These are phyloP conservation scores for Candida insectalens DNA, from an alignment of 805 yeast genomes.

Conservation along the genomic window DNA sequence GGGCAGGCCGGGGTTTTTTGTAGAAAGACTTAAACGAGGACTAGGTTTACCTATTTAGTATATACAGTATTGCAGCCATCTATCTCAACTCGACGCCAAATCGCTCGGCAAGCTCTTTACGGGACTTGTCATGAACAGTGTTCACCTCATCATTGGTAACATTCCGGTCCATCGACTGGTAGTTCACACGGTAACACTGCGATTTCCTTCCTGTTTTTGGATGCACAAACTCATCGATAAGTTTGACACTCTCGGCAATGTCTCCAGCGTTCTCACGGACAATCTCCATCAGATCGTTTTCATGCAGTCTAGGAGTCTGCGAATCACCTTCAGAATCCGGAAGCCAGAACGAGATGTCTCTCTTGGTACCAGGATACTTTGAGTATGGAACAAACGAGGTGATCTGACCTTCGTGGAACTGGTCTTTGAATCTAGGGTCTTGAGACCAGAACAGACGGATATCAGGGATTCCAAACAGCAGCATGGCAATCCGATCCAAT, in stretches of 20 bases:
- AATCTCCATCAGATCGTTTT: conserved; percentile 89
- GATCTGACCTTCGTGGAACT: conserved; percentile 59
- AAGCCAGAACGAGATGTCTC: conserved; percentile 93
- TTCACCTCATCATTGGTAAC: conserved; percentile 82
- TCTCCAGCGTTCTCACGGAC: conserved; percentile 82
- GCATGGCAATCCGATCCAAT: conserved; percentile 90
- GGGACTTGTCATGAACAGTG: conserved; percentile 55
- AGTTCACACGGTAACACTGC: conserved; percentile 82
- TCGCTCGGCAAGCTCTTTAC: conserved; percentile 39
- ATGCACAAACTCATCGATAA: conserved; percentile 76
- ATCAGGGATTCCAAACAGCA: conserved; percentile 90
- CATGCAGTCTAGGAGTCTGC: conserved; percentile 39
- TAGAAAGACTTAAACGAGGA: not conserved
- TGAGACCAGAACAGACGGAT: conserved; percentile 86
- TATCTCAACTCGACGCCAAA: conserved; percentile 48
- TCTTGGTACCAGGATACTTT: conserved; percentile 73
- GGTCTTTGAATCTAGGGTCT: conserved; percentile 68
- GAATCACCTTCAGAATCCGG: conserved; percentile 28
- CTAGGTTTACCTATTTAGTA: not conserved
- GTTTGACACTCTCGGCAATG: conserved; percentile 73
- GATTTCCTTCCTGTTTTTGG: conserved; percentile 72
- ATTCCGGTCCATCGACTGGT: conserved; percentile 93
- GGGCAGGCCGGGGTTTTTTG: too few species aligned
- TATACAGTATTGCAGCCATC: not conserved
- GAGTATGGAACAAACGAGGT: conserved; percentile 79